Conservation (phyloP, 805 yeast species). For the Pichia heedii region DNA sequence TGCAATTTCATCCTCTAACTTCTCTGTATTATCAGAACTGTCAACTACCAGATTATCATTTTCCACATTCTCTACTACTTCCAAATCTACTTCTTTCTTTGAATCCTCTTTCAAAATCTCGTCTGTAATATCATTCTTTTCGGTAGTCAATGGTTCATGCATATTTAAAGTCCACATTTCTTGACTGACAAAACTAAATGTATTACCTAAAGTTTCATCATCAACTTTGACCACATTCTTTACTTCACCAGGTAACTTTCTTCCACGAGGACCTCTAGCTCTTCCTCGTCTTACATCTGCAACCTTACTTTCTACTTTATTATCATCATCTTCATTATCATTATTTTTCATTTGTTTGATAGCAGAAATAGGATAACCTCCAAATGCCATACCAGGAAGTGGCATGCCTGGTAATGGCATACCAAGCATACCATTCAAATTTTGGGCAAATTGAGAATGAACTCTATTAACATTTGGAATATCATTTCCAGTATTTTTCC, state of each 20-base stretch:
- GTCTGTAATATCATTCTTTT: background rate
- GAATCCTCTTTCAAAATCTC: background rate
- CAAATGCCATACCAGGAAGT: conserved; percentile 39
- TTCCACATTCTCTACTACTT: background rate
- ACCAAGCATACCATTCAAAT: conserved; percentile 48
- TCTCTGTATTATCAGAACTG: too few relatives aligned
- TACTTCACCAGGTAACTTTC: conserved; percentile 55
- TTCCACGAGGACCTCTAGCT: conserved; percentile 67
- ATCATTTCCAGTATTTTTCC: background rate
- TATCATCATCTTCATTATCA: conserved; percentile 9
- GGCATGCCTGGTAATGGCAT: conserved; percentile 47
- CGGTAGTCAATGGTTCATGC: background rate
- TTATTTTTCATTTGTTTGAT: conserved; percentile 2
- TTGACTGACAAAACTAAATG: conserved; percentile 27
- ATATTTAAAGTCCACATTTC: conserved; percentile 31
- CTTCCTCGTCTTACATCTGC: conserved; percentile 40
- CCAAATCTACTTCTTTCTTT: background rate
- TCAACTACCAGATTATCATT: background rate
- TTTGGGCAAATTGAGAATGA: conserved; percentile 42
- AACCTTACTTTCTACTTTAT: conserved; percentile 7
- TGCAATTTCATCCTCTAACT: too few relatives aligned
- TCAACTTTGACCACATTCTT: conserved; percentile 33
- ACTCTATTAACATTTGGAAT: conserved; percentile 17
- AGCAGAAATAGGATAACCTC: conserved; percentile 11
- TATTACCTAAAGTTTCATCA: conserved; percentile 24